phyloP scores from a whole-genome alignment of 805 yeast species.

The Cyberlindnera amylophila region DNA sequence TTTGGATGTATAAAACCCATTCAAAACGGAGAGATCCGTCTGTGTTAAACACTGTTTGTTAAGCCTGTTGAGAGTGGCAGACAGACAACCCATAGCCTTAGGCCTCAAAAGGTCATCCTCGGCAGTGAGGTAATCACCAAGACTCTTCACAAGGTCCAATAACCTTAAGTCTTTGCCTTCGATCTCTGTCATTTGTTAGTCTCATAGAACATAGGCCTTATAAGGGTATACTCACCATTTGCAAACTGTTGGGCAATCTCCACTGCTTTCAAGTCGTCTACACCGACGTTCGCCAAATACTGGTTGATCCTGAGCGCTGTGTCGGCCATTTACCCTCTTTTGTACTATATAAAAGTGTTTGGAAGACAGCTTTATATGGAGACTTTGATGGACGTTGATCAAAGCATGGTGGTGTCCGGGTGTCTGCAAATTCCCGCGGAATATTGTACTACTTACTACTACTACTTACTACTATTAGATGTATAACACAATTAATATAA shows the following conservation, averaged over 20 bases:
- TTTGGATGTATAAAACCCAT: constrained; percentile 58
- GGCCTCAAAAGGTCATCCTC: constrained; percentile 51
- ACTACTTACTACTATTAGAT: too few relatives aligned
- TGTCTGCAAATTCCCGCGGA: too few relatives aligned
- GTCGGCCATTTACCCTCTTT: not conserved
- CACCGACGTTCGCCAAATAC: constrained; percentile 37
- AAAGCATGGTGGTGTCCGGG: too few relatives aligned
- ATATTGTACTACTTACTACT: too few relatives aligned
- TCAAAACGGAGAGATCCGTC: constrained; percentile 37
- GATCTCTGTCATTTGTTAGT: constrained; percentile 10
- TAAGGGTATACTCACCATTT: constrained; percentile 16
- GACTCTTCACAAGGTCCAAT: constrained; percentile 48
- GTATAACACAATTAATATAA: too few relatives aligned
- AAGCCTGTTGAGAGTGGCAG: constrained; percentile 34
- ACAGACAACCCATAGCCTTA: constrained; percentile 43
- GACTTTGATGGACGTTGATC: too few relatives aligned
- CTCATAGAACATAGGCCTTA: too few relatives aligned
- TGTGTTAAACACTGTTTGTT: constrained; percentile 29
- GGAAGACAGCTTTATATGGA: too few relatives aligned
- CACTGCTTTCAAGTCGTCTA: constrained; percentile 29
- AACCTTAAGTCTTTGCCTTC: constrained; percentile 8
- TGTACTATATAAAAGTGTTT: too few relatives aligned
- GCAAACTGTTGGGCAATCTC: constrained; percentile 31
- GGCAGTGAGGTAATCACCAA: constrained; percentile 63
- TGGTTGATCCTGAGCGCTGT: not conserved